A percentile compares a stretch with the other conserved stretches of the same genome.
These are phyloP conservation scores for Pseudomicrostroma phylloplanum DNA, from an alignment of 1,284 basidiomycete species.

Conservation along the genomic window DNA sequence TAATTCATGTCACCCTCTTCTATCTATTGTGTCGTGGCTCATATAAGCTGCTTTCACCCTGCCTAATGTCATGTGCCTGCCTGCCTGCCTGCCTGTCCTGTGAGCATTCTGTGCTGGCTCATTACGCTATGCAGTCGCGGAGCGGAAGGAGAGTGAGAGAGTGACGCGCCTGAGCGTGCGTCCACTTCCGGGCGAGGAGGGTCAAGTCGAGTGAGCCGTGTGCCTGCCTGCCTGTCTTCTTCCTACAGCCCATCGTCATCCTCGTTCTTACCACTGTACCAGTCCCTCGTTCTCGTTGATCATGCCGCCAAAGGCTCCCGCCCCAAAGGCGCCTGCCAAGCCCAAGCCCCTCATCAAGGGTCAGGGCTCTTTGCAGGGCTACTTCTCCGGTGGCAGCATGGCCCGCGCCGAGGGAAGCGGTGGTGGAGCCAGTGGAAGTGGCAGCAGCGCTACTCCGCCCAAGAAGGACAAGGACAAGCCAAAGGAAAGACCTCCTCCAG, in stretches of 20 bases:
- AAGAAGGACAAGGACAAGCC: constrained; percentile 8
- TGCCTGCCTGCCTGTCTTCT: constrained; percentile 3
- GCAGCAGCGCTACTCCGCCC: not conserved
- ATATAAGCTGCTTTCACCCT: not conserved
- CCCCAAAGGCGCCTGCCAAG: constrained; percentile 2
- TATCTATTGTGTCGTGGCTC: not conserved
- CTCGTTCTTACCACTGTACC: not conserved
- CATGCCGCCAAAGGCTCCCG: not conserved
- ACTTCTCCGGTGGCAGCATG: constrained; percentile 24
- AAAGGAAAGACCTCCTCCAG: not conserved
- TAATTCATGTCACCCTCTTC: not conserved
- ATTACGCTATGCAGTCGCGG: not conserved
- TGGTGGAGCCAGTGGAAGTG: not conserved
- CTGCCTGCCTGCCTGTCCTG: not conserved
- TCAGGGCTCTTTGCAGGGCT: constrained; percentile 30
- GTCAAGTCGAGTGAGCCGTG: not conserved
- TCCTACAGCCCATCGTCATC: not conserved
- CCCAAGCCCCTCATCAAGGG: constrained; percentile 17
- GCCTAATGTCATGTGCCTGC: not conserved
- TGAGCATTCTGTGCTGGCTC: not conserved
- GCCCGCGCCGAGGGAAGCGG: not conserved
- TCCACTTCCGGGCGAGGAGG: not conserved
- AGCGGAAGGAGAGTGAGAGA: not conserved
- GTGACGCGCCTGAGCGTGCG: constrained; percentile 1
- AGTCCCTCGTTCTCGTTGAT: not conserved